Conservation (phyloP, 1,284 basidiomycete genomes). For the Rhodotorula sp. region DNA sequence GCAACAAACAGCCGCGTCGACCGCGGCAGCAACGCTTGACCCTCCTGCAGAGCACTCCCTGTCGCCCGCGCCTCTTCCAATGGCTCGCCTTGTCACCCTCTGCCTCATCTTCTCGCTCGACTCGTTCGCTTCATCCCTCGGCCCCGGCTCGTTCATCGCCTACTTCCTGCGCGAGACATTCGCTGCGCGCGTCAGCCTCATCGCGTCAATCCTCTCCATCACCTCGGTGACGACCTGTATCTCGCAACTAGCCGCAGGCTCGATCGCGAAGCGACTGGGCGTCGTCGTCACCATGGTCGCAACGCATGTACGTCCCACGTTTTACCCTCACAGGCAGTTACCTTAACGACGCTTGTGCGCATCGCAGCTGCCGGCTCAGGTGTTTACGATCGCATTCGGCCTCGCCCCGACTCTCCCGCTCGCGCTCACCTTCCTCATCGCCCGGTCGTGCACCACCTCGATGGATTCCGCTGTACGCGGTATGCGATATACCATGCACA, state of each 20-base stretch:
- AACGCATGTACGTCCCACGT: conserved; percentile 17
- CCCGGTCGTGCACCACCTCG: conserved; percentile 13
- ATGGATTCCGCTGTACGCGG: conserved; percentile 38
- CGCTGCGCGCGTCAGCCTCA: conserved; percentile 21
- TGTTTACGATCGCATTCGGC: conserved; percentile 32
- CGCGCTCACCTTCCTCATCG: conserved; percentile 30
- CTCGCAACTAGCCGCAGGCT: conserved; percentile 25
- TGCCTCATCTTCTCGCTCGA: conserved; percentile 38
- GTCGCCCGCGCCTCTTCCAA: conserved; percentile 4
- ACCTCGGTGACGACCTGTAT: conserved; percentile 24
- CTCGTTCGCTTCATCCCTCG: conserved; percentile 35
- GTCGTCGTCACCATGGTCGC: conserved; percentile 40
- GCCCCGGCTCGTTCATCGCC: conserved; percentile 35
- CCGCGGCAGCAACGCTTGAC: background rate
- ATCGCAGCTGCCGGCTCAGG: conserved; percentile 24
- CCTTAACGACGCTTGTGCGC: background rate
- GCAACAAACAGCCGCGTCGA: background rate
- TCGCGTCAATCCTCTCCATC: conserved; percentile 28
- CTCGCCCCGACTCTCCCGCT: conserved; percentile 23
- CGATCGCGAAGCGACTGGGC: conserved; percentile 23
- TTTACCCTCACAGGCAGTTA: background rate
- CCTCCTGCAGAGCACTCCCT: background rate
- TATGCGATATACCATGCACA: too few relatives aligned
- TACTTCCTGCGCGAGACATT: conserved; percentile 29
- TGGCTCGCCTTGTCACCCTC: conserved; percentile 29